Base-by-base conservation (phyloP, 257 asterid genomes). In the Scutellaria baicalensis region DNA sequence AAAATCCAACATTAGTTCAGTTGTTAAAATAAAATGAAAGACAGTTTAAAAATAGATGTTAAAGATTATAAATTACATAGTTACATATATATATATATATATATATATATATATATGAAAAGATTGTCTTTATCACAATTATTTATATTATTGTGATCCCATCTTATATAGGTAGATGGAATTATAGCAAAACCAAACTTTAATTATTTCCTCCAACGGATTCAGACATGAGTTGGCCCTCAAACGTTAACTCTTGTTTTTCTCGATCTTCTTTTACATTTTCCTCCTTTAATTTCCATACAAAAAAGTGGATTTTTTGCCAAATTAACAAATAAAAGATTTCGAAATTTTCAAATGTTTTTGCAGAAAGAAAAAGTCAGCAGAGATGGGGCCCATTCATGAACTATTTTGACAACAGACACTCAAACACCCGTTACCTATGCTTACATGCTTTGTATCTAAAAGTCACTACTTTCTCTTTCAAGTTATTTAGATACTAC, bases 211-310 rank as follows among this genome's bases (percentile, higher is more conserved):
- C 61, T 8, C 36, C 81, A 72, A 72, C 81, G 81, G 81, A 43
- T 77, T 71, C 78, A 77, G 81, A 77, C 81, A 71, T 50, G 52
- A 27, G 54, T 65, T 65, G 81, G 81, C 74, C 81, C 81, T 62
- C 71, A 5, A 77, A 77, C 78, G 74, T 66, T 71, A 66, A 39
- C 74, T 57, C 54, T 59, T 63, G 54, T 21, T 68, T 27, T n/a
- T 3, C 39, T 44, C 8, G 33, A 27, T 27, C 4, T 27, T 27
- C 33, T 27, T 27, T 13, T 66, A 45, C 59, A 49, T 47, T 73
- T 73, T 63, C 31, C 65, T 44, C 56, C 65, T 55, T 58, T 21
- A 3, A 27, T 13, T 35, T 35, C 63, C 43, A 21, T 8, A 4
- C 14, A 9, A 43, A 21, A 40, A 38, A 14, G 9, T 27, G 33